Conservation (phyloP, 495 filamentous ascomycete genomes). For the Podospora comata region DNA sequence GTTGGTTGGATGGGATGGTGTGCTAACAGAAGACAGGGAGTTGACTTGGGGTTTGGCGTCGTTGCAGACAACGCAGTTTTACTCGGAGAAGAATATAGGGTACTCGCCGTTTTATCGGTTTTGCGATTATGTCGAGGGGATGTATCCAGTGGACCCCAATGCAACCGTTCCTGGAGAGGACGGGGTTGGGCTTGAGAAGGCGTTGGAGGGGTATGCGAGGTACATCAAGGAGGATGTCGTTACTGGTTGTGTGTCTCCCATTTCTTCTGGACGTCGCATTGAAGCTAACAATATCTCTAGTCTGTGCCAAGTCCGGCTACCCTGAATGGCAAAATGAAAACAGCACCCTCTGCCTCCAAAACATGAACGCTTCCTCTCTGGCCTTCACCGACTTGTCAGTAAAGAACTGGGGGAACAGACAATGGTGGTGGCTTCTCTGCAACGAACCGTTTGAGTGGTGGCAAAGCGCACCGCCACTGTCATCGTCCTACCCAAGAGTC, state of each 20-base stretch:
- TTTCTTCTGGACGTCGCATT: not conserved
- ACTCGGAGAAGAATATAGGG: conserved; percentile 29
- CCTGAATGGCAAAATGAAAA: conserved; percentile 51
- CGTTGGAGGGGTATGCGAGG: conserved; percentile 39
- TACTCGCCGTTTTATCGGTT: conserved; percentile 32
- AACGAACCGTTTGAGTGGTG: conserved; percentile 55
- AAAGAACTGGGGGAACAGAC: conserved; percentile 51
- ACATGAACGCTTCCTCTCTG: conserved; percentile 54
- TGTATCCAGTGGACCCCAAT: conserved; percentile 31
- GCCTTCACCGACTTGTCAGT: conserved; percentile 55
- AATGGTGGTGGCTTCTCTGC: conserved; percentile 66
- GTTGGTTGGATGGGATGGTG: not conserved
- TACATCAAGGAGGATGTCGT: conserved; percentile 50
- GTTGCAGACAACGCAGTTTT: conserved; percentile 53
- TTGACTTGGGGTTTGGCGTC: conserved; percentile 55
- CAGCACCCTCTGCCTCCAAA: conserved; percentile 54
- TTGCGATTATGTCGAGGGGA: conserved; percentile 38
- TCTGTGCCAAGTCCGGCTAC: conserved; percentile 26
- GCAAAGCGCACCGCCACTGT: conserved; percentile 55
- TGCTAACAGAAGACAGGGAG: conserved; percentile 28
- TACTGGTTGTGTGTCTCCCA: conserved; percentile 34
- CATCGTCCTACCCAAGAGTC: conserved; percentile 39
- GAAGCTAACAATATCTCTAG: conserved; percentile 10
- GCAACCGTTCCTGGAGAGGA: conserved; percentile 26
- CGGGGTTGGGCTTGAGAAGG: conserved; percentile 31